Conservation (phyloP, 208 protist species). For the Leishmania lainsoni region DNA sequence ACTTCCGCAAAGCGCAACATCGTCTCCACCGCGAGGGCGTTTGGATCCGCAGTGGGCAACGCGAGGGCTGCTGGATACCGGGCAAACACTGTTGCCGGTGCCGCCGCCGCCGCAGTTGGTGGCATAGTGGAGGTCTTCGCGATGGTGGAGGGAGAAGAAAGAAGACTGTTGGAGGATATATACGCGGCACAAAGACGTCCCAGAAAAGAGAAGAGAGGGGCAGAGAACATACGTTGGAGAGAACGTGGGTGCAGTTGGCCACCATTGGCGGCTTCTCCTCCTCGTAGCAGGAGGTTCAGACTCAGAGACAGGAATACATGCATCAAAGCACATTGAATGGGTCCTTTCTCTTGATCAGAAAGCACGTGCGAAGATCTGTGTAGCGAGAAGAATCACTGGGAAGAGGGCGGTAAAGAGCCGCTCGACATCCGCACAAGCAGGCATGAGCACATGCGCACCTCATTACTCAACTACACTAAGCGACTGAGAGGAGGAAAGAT, state of each 20-base stretch:
- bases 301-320: background rate
- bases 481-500: background rate
- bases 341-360: background rate
- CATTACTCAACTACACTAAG: background rate
- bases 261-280: background rate
- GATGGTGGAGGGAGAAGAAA: background rate
- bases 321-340: background rate
- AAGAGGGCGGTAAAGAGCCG: background rate
- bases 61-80: slow-evolving; percentile 44
- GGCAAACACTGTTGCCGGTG: slow-evolving; percentile 22
- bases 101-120: background rate
- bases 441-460: background rate
- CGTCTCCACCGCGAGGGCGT: slow-evolving; percentile 66
- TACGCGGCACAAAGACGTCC: background rate
- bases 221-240: too few relatives aligned
- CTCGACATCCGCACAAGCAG: background rate
- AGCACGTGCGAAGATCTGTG: background rate
- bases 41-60: slow-evolving; percentile 73
- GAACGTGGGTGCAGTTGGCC: background rate
- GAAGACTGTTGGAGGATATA: background rate
- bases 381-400: background rate
- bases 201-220: background rate
- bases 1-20: slow-evolving; percentile 61
- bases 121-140: background rate
- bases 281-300: background rate